Percentiles rank a stretch among this genome's conserved stretches.
These are phyloP conservation scores for Curvularia lunata DNA, from an alignment of 2,329 filamentous ascomycete species.

Conservation along the genomic window DNA sequence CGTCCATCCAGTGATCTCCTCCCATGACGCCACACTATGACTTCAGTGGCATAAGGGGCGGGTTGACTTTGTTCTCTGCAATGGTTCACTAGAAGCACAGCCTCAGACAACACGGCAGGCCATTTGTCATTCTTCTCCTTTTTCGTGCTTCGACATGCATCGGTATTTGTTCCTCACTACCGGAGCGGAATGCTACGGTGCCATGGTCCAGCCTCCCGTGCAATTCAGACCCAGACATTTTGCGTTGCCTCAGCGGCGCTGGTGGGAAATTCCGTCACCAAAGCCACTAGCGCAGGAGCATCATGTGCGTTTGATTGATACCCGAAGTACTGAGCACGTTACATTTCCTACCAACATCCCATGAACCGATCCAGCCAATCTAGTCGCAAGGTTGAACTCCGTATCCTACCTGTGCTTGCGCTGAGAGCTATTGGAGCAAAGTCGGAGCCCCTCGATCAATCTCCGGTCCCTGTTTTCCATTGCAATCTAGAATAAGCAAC, in stretches of 20 bases:
- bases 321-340: too few relatives aligned
- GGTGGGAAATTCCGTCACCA: not conserved
- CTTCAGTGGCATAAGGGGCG: constrained; percentile 2
- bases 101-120: not conserved
- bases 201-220: not conserved
- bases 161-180: not conserved
- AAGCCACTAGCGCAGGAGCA: not conserved
- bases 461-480: too few relatives aligned
- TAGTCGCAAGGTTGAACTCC: too few relatives aligned
- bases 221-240: not conserved
- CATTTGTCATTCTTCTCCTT: not conserved
- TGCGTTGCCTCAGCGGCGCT: not conserved
- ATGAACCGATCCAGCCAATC: too few relatives aligned
- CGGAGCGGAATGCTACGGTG: not conserved
- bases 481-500: too few relatives aligned
- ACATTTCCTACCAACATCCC: too few relatives aligned
- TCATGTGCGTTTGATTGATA: too few relatives aligned
- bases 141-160: not conserved
- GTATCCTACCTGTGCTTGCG: too few relatives aligned
- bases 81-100: not conserved
- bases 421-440: too few relatives aligned
- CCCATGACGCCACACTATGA: constrained; percentile 1
- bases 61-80: not conserved
- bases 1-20: not conserved
- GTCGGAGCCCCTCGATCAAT: too few relatives aligned